Percentiles rank a stretch among this genome's conserved stretches.
Conservation (phyloP, 2,329 filamentous ascomycete species). For the Chrysoporthe cubensis region DNA sequence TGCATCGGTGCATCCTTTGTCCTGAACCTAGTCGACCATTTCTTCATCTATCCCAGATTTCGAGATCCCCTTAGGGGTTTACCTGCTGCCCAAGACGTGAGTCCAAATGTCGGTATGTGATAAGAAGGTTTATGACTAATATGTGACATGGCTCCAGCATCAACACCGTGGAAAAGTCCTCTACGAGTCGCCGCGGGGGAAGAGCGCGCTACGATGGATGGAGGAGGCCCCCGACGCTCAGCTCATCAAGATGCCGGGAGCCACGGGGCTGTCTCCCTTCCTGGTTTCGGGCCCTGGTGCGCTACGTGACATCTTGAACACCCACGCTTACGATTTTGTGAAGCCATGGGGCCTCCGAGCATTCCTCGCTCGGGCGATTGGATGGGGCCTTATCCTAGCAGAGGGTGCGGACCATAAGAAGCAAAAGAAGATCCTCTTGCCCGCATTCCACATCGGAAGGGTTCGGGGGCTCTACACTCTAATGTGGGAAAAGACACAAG, state of each 20-base stretch:
- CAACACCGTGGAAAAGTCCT: slow-evolving; percentile 13
- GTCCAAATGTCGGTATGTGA: neutral
- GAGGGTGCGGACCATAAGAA: slow-evolving; percentile 23
- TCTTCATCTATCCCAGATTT: slow-evolving; percentile 15
- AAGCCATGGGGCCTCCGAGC: slow-evolving; percentile 25
- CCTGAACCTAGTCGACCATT: neutral
- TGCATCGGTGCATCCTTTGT: slow-evolving; percentile 10
- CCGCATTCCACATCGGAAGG: slow-evolving; percentile 16
- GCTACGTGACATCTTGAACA: slow-evolving; percentile 22
- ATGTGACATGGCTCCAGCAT: neutral
- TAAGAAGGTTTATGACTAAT: neutral
- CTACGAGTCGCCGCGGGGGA: slow-evolving; percentile 22
- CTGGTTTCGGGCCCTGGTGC: slow-evolving; percentile 21
- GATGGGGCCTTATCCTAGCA: slow-evolving; percentile 23
- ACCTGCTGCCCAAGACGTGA: slow-evolving; percentile 11
- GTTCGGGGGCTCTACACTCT: slow-evolving; percentile 22
- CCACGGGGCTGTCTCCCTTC: slow-evolving; percentile 9
- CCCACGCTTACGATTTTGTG: slow-evolving; percentile 18
- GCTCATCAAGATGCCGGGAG: slow-evolving; percentile 16
- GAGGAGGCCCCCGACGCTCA: slow-evolving; percentile 20
- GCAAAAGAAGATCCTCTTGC: slow-evolving; percentile 20
- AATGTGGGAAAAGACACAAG: slow-evolving; percentile 23
- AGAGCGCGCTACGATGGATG: slow-evolving; percentile 23
- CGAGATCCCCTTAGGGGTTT: slow-evolving; percentile 18
- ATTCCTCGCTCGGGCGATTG: slow-evolving; percentile 17